A percentile compares a stretch with the other conserved stretches of the same genome.
Evolutionary conservation across 768 basidiomycete genomes (phyloP).

Genomic region (Tricholoma sp.): DNA sequence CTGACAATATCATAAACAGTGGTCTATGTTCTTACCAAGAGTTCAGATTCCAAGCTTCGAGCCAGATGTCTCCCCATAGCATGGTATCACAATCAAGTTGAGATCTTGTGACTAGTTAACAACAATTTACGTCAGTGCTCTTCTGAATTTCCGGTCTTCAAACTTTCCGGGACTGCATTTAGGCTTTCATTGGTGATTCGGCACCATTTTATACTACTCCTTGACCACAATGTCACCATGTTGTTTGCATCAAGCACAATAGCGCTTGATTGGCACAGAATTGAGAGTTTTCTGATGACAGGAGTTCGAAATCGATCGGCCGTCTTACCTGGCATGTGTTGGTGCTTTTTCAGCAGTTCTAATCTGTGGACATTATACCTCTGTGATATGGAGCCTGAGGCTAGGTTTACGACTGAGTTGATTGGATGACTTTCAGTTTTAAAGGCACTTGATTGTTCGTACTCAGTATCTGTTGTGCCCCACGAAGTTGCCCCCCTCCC

Average conservation of each 20-base stretch:
- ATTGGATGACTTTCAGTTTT: background rate
- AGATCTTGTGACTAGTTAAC: no score
- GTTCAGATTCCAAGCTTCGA: no score
- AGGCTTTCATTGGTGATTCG: background rate
- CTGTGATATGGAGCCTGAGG: background rate
- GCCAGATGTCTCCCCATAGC: no score
- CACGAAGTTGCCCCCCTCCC: background rate
- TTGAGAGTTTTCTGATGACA: background rate
- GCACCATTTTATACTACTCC: background rate
- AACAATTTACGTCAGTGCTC: background rate
- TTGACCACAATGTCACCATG: background rate
- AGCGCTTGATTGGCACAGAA: background rate
- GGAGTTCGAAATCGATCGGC: background rate
- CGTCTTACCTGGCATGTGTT: background rate
- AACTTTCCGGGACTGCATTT: background rate
- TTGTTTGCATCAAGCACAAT: background rate
- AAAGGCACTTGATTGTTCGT: background rate
- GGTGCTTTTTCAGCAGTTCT: background rate
- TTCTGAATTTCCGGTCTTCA: background rate
- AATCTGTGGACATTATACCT: background rate
- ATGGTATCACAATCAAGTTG: no score
- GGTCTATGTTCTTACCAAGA: no score
- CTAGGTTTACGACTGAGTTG: background rate
- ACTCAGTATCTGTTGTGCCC: background rate
- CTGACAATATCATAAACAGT: no score